These are phyloP conservation scores for Glycyrrhiza uralensis DNA, from an alignment of 306 rosid genomes.

Conservation along the genomic window DNA sequence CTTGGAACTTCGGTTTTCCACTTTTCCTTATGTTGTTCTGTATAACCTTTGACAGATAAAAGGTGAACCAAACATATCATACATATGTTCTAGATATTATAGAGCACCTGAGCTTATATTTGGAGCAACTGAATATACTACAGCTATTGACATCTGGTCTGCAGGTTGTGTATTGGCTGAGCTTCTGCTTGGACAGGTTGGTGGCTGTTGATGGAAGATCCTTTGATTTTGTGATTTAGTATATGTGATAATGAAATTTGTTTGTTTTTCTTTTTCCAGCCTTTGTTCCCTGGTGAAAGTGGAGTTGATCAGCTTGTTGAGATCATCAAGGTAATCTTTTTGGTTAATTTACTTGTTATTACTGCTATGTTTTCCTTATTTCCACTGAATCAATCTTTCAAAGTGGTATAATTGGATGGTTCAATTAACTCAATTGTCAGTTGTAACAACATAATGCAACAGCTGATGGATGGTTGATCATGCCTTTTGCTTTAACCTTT, in stretches of 20 bases:
- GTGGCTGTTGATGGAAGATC: conserved; percentile 7
- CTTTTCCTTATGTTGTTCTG: conserved; percentile 5
- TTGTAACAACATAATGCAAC: background rate
- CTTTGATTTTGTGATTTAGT: background rate
- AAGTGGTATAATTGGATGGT: background rate
- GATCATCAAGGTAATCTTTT: conserved; percentile 72
- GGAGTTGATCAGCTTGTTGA: conserved; percentile 97
- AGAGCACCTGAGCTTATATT: conserved; percentile 95
- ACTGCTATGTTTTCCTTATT: background rate
- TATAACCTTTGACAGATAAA: conserved; percentile 53
- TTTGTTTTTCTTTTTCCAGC: conserved; percentile 38
- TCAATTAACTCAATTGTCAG: background rate
- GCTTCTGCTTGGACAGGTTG: conserved; percentile 86
- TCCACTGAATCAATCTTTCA: background rate
- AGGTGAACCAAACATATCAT: conserved; percentile 90
- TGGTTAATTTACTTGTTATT: background rate
- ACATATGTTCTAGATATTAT: conserved; percentile 85
- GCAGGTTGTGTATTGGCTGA: conserved; percentile 93
- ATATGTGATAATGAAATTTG: background rate
- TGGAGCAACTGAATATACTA: conserved; percentile 88
- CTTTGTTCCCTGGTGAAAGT: conserved; percentile 90
- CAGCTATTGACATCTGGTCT: conserved; percentile 88
- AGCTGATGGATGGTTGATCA: background rate
- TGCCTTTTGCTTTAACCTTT: background rate
- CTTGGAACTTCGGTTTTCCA: background rate